Conservation (phyloP, 306 rosid species). For the Malus asiatica region DNA sequence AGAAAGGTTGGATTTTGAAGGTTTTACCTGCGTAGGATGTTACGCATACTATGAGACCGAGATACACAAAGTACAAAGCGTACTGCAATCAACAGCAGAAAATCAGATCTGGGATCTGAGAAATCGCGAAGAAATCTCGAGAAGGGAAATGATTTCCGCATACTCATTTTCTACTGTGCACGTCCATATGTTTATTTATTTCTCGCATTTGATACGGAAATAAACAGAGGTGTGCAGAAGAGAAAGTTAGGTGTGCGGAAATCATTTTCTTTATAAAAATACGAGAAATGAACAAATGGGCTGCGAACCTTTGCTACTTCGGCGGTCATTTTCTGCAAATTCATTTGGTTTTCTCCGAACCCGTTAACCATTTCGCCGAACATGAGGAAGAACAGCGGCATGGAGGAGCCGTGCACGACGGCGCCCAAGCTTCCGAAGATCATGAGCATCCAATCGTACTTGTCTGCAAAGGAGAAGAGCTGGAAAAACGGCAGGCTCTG, state of each 20-base stretch:
- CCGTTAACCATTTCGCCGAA: conserved; percentile 98
- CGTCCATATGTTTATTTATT: too few species aligned
- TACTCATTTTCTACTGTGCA: too few species aligned
- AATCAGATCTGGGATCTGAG: conserved; percentile 53
- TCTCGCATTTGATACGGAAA: too few species aligned
- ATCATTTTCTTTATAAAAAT: background rate
- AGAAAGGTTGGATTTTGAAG: background rate
- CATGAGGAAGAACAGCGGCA: conserved; percentile 91
- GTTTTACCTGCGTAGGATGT: conserved; percentile 86
- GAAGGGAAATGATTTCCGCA: too few species aligned
- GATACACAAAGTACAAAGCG: conserved; percentile 86
- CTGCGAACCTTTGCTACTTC: conserved; percentile 75
- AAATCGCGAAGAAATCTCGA: background rate
- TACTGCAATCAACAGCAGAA: conserved; percentile 44
- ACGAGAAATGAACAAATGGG: background rate
- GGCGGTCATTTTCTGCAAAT: conserved; percentile 75
- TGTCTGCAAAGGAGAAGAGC: conserved; percentile 90
- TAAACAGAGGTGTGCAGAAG: too few species aligned
- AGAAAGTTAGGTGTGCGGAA: too few species aligned
- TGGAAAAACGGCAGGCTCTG: conserved; percentile 77
- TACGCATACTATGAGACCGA: conserved; percentile 82
- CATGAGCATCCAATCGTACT: conserved; percentile 72
- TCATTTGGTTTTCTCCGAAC: conserved; percentile 84
- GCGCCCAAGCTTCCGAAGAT: conserved; percentile 81
- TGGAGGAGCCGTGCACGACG: conserved; percentile 88